A percentile compares a stretch with the other conserved stretches of the same genome.
Evolutionary conservation across 202 grass and related monocot genomes (phyloP).

Genomic region (Thinopyrum obtusiflorum): DNA sequence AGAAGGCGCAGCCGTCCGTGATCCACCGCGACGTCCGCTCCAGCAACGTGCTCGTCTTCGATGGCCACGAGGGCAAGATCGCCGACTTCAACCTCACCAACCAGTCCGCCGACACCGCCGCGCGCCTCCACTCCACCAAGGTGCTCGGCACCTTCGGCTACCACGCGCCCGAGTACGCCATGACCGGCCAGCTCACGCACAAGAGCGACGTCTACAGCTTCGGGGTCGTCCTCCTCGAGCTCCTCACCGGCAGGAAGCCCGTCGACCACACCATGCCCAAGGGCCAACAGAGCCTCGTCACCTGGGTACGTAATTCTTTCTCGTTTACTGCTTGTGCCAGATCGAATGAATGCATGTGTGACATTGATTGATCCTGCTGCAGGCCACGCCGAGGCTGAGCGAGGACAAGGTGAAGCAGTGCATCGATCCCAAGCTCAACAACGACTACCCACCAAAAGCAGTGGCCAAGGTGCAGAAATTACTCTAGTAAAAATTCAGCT

Average conservation of each 20-base stretch:
- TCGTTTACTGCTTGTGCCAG: no score
- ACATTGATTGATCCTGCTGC: not conserved
- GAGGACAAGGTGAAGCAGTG: constrained; percentile 82
- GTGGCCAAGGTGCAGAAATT: constrained; percentile 53
- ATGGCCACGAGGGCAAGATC: constrained; percentile 68
- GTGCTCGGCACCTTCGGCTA: constrained; percentile 94
- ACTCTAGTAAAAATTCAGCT: not conserved
- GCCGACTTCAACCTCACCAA: constrained; percentile 94
- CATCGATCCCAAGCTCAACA: constrained; percentile 59
- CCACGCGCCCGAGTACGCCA: constrained; percentile 82
- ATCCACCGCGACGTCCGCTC: constrained; percentile 88
- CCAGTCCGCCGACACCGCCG: constrained; percentile 81
- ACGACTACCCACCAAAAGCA: constrained; percentile 67
- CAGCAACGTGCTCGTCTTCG: constrained; percentile 91
- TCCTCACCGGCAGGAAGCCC: constrained; percentile 67
- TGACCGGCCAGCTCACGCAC: constrained; percentile 62
- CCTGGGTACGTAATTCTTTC: constrained; percentile 37
- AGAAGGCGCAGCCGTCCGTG: constrained; percentile 63
- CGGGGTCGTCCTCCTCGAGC: constrained; percentile 59
- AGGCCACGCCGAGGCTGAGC: constrained; percentile 68
- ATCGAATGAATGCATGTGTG: not conserved
- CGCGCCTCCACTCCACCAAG: constrained; percentile 86
- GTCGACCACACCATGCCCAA: constrained; percentile 79
- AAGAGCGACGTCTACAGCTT: constrained; percentile 81
- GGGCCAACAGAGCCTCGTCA: constrained; percentile 70